Base-by-base conservation (phyloP, 2,329 filamentous ascomycete genomes). In the Hysterium pulicare region DNA sequence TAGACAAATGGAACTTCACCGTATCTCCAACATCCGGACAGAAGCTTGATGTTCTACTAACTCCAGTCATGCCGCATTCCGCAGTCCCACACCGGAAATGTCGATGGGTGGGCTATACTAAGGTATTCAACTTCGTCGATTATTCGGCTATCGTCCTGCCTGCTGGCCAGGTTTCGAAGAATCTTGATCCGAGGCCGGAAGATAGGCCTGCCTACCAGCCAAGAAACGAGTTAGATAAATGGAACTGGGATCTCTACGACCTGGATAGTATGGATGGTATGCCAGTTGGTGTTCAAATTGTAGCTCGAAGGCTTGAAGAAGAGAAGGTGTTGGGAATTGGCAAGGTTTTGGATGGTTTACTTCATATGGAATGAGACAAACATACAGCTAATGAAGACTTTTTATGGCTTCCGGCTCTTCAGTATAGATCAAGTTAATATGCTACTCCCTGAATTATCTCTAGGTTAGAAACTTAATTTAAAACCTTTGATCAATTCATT, bases 61-160 rank as follows among this genome's bases (percentile, higher is more conserved):
- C 73, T 50, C 82, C 82, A 0, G 72, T 76, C 0, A 78, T 83
- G 72, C 78, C 82, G 1, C 82, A 86, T 55, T 65, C 75, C 0
- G 72, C 78, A 1, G 72, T 81, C 0, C 75, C 69, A 11, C 73
- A 77, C 46, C 57, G 69, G 7, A 61, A 55, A 34, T 64, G 71
- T 32, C 58, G 66, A 11, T 75, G 71, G 71, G 70, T 73, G 3
- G 80, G 81, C 2, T 82, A 83, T 50, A 82, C 79, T 1, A 81
- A 81, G 52, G 69, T 82, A 5, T 82, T 78, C 72, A 82, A 83
- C 49, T 62, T 83, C 8, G 64, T 84, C 0, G 81, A 85, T 53
- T 84, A 84, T 50, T 69, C 78, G 0, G 74, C 79, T 0, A 59
- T 81, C 4, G 73, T 77, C 0, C 62, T 84, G 11, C 81, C 81